Evolutionary conservation across 1,284 basidiomycete species (phyloP).

Genomic region (Vanrija humicola): DNA sequence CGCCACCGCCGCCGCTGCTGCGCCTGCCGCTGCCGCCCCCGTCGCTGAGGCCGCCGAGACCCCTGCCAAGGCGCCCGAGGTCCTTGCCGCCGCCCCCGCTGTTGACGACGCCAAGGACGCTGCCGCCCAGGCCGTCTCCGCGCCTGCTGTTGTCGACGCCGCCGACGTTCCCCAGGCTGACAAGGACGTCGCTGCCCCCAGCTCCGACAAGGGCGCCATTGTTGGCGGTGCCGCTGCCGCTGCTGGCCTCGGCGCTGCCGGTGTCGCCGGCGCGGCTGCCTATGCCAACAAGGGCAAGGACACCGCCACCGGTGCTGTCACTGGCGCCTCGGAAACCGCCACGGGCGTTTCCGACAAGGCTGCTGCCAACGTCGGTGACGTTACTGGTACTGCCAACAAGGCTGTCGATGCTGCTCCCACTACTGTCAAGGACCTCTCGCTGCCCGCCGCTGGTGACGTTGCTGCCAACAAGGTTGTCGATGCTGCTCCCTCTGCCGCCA

Average conservation of each 20-base stretch:
- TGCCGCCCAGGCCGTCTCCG: not conserved
- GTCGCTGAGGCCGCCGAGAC: not conserved
- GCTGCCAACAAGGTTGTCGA: not conserved
- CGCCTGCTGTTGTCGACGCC: not conserved
- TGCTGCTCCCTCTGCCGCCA: not conserved
- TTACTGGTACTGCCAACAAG: not conserved
- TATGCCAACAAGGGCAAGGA: slow-evolving; percentile 28
- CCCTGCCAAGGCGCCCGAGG: slow-evolving; percentile 3
- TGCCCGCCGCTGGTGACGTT: too few relatives aligned
- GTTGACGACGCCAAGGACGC: not conserved
- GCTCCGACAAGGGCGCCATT: too few relatives aligned
- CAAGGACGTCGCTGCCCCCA: not conserved
- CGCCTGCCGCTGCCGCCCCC: not conserved
- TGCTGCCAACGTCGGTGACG: not conserved
- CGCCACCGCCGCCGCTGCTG: not conserved
- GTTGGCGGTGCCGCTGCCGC: not conserved
- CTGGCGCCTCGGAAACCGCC: not conserved
- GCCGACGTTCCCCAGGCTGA: not conserved
- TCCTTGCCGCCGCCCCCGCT: not conserved
- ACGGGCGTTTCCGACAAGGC: slow-evolving; percentile 1
- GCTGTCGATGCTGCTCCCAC: not conserved
- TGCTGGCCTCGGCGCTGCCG: not conserved
- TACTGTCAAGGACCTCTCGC: too few relatives aligned
- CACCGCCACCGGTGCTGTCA: not conserved
- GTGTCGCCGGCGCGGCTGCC: slow-evolving; percentile 22